These are phyloP conservation scores for Naganishia sp. DNA, from an alignment of 1,284 basidiomycete genomes.

Conservation along the genomic window DNA sequence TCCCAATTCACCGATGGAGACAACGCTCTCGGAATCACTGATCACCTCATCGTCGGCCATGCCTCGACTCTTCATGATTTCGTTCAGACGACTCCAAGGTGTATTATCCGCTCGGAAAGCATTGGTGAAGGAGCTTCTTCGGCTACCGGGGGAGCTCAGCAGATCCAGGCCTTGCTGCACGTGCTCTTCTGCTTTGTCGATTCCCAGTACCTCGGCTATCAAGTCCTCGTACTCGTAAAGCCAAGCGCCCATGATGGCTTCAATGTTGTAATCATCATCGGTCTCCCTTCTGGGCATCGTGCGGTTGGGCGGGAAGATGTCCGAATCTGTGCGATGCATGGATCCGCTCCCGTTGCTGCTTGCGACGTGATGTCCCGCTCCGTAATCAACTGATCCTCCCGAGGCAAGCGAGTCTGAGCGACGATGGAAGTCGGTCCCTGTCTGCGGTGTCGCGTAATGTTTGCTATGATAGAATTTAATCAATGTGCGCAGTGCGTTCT, in stretches of 20 bases:
- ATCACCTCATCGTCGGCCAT: slow-evolving; percentile 62
- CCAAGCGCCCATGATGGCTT: slow-evolving; percentile 58
- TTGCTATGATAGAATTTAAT: slow-evolving; percentile 76
- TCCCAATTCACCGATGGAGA: slow-evolving; percentile 79
- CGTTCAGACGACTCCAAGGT: slow-evolving; percentile 48
- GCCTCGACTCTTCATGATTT: slow-evolving; percentile 44
- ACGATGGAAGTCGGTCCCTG: slow-evolving; percentile 31
- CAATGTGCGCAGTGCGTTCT: slow-evolving; percentile 89
- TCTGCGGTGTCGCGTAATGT: slow-evolving; percentile 40
- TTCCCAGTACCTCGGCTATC: slow-evolving; percentile 57
- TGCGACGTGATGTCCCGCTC: slow-evolving; percentile 1
- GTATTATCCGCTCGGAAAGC: slow-evolving; percentile 37
- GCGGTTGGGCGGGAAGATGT: slow-evolving; percentile 57
- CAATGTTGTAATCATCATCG: slow-evolving; percentile 53
- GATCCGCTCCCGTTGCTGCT: slow-evolving; percentile 5
- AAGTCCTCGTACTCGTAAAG: slow-evolving; percentile 60
- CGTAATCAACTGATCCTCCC: slow-evolving; percentile 37
- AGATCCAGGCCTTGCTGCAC: slow-evolving; percentile 26
- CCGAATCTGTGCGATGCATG: slow-evolving; percentile 45
- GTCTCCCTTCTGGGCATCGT: slow-evolving; percentile 44
- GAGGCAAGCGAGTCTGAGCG: slow-evolving; percentile 36
- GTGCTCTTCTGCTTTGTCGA: slow-evolving; percentile 25
- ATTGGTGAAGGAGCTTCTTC: slow-evolving; percentile 7
- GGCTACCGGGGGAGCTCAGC: slow-evolving; percentile 7
- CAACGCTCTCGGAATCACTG: slow-evolving; percentile 86